These are phyloP conservation scores for Aphanomyces euteiches DNA, from an alignment of 352 stramenopile species.

Conservation along the genomic window DNA sequence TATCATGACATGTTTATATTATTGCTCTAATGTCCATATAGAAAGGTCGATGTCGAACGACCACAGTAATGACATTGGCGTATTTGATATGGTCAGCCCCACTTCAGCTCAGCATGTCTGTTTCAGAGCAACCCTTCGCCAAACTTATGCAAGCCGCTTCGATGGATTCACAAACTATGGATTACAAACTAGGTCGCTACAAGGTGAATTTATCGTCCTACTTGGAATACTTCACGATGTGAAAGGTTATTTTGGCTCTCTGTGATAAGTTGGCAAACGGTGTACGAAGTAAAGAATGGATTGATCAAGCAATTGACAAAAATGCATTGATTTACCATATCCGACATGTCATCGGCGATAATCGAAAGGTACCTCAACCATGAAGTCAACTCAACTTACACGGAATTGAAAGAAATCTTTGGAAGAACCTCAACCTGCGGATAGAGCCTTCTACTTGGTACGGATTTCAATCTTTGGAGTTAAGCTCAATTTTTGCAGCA, in stretches of 20 bases:
- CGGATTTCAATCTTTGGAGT: slow-evolving; percentile 10
- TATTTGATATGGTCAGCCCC: slow-evolving; percentile 49
- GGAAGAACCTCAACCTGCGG: slow-evolving; percentile 66
- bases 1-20: background rate
- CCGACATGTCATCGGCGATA: slow-evolving; percentile 72
- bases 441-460: slow-evolving; percentile 76
- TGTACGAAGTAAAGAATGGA: slow-evolving; percentile 60
- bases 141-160: background rate
- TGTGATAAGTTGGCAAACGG: slow-evolving; percentile 34
- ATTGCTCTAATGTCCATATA: slow-evolving; percentile 33
- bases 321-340: slow-evolving; percentile 74
- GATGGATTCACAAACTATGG: slow-evolving; percentile 15
- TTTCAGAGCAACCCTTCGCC: too few relatives aligned
- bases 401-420: slow-evolving; percentile 37
- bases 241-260: slow-evolving; percentile 25
- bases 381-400: too few relatives aligned
- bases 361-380: slow-evolving; percentile 43
- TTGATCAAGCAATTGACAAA: slow-evolving; percentile 67
- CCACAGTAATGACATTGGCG: slow-evolving; percentile 65
- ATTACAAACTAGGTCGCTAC: slow-evolving; percentile 24
- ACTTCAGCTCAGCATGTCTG: background rate
- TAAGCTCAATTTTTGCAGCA: slow-evolving; percentile 37
- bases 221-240: too few relatives aligned
- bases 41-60: slow-evolving; percentile 82
- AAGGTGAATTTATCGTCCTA: slow-evolving; percentile 9